Percentiles rank a stretch among this genome's conserved stretches.
Evolutionary conservation across 805 yeast genomes (phyloP).

Genomic region (Suhomyces kilbournensis): DNA sequence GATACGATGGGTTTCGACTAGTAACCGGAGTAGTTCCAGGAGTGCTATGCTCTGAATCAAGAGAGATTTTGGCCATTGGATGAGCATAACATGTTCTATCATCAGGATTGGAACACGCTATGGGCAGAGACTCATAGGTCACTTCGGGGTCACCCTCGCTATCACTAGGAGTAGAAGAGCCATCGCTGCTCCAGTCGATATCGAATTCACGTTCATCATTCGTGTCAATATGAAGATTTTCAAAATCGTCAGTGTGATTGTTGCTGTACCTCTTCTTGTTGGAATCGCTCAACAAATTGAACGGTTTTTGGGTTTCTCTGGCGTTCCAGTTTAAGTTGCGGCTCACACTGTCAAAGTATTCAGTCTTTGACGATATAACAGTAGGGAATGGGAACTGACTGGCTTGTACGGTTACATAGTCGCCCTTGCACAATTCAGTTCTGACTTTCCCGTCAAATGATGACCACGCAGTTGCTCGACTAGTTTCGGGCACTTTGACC

Average conservation of each 20-base stretch:
- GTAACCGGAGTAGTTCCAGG: neutral
- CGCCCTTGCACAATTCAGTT: conserved; percentile 77
- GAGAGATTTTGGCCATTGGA: conserved; percentile 38
- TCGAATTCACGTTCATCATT: conserved; percentile 29
- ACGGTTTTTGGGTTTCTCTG: conserved; percentile 83
- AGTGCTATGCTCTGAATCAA: conserved; percentile 16
- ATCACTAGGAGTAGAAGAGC: conserved; percentile 13
- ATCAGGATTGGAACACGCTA: conserved; percentile 30
- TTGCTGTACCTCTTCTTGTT: conserved; percentile 36
- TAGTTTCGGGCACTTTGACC: conserved; percentile 72
- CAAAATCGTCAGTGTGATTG: conserved; percentile 7
- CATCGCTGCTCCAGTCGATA: conserved; percentile 32
- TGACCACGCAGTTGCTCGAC: conserved; percentile 94
- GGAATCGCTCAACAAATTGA: conserved; percentile 56
- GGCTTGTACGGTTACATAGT: conserved; percentile 80
- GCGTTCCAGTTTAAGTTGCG: conserved; percentile 91
- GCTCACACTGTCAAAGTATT: conserved; percentile 80
- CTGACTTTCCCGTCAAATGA: conserved; percentile 92
- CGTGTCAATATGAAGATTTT: conserved; percentile 13
- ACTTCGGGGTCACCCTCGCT: conserved; percentile 15
- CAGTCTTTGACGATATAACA: conserved; percentile 68
- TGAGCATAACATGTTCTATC: conserved; percentile 43
- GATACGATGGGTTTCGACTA: neutral
- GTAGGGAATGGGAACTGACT: conserved; percentile 94
- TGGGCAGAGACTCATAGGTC: neutral